Percentiles rank a stretch among this genome's conserved stretches.
Conservation (phyloP, 2,329 filamentous ascomycete species). For the Fusarium armeniacum region DNA sequence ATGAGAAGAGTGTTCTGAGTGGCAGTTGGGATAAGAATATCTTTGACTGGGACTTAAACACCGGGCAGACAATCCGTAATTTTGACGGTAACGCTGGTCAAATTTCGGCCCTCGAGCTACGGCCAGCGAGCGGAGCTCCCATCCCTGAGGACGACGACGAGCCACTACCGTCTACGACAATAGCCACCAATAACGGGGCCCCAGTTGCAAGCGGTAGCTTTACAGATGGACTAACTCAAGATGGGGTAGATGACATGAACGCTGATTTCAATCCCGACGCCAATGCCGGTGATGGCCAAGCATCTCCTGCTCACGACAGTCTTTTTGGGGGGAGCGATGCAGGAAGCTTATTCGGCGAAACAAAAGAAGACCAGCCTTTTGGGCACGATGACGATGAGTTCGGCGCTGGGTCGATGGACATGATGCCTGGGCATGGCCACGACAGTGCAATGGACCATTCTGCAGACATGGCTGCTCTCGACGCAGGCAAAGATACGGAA, state of each 20-base stretch:
- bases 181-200: slow-evolving; percentile 80
- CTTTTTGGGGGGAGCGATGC: slow-evolving; percentile 84
- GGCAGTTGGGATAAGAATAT: slow-evolving; percentile 98
- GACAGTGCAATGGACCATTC: slow-evolving; percentile 61
- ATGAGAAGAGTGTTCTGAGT: slow-evolving; percentile 89
- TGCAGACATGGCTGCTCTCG: slow-evolving; percentile 58
- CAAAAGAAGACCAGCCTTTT: slow-evolving; percentile 71
- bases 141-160: slow-evolving; percentile 81
- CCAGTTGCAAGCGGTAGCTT: slow-evolving; percentile 67
- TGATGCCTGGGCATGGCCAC: slow-evolving; percentile 58
- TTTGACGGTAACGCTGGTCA: slow-evolving; percentile 86
- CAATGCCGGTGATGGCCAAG: slow-evolving; percentile 65
- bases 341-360: slow-evolving; percentile 91
- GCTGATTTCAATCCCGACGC: slow-evolving; percentile 46
- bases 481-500: slow-evolving; percentile 48
- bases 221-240: slow-evolving; percentile 45
- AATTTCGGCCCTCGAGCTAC: slow-evolving; percentile 88
- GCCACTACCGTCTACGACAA: slow-evolving; percentile 72
- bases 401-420: slow-evolving; percentile 75
- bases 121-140: slow-evolving; percentile 80
- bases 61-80: slow-evolving; percentile 78
- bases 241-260: slow-evolving; percentile 33
- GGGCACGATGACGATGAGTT: slow-evolving; percentile 89
- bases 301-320: slow-evolving; percentile 80
- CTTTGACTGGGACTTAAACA: slow-evolving; percentile 95